phyloP scores from a whole-genome alignment of 2,329 filamentous ascomycete species.

The Phoma sp. region DNA sequence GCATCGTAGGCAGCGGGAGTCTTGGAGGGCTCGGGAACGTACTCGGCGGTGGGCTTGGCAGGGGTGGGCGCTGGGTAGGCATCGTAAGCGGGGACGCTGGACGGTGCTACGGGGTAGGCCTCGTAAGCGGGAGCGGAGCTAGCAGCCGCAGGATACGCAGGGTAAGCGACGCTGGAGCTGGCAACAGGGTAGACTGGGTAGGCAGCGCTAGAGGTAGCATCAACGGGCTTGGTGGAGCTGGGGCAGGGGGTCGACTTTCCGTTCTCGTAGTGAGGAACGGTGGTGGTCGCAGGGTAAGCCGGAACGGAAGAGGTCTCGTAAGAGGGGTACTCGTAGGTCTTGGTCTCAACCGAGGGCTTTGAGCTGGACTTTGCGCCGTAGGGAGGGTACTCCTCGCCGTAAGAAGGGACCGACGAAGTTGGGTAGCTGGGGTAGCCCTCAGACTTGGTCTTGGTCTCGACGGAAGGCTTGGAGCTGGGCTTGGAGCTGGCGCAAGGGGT shows the following conservation, averaged over 20 bases:
- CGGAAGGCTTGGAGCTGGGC: constrained; percentile 1
- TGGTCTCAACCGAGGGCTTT: background rate
- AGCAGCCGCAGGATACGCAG: background rate
- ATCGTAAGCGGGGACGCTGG: constrained; percentile 1
- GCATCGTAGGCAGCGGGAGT: background rate
- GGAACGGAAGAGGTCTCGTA: background rate
- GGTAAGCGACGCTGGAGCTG: background rate
- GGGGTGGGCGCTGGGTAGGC: constrained; percentile 3
- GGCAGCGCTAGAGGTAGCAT: background rate
- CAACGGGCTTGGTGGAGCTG: constrained; percentile 5
- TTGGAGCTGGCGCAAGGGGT: constrained; percentile 6
- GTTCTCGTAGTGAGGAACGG: no score
- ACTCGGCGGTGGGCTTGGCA: background rate
- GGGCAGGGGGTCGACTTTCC: background rate
- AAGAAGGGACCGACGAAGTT: background rate
- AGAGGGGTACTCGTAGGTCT: background rate
- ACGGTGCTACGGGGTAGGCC: background rate
- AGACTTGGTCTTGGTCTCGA: constrained; percentile 9
- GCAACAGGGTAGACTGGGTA: background rate
- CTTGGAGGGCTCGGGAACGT: background rate
- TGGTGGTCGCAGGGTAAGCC: constrained; percentile 2
- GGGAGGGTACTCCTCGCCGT: constrained; percentile 1
- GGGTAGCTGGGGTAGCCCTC: background rate
- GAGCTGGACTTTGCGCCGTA: background rate
- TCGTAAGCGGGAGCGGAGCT: background rate